Conservation (phyloP, 345 rosid genomes). For the Salix suchowensis region DNA sequence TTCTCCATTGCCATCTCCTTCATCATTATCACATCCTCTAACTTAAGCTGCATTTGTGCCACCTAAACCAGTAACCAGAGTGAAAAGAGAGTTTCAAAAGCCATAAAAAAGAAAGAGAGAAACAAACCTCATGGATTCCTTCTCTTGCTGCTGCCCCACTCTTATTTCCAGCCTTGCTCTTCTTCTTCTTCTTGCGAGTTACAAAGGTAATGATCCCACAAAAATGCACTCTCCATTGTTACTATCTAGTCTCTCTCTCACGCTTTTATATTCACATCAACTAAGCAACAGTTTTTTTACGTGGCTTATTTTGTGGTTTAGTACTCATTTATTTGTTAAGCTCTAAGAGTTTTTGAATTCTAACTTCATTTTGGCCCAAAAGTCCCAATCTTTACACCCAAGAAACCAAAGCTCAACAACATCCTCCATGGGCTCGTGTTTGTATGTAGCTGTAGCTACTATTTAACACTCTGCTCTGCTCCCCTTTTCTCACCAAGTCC, state of each 20-base stretch:
- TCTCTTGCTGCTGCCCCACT: constrained; percentile 1
- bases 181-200: constrained; percentile 11
- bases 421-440: background rate
- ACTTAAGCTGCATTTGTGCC: background rate
- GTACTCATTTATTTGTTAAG: background rate
- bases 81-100: background rate
- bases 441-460: background rate
- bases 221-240: background rate
- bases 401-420: background rate
- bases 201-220: constrained; percentile 6
- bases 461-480: background rate
- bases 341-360: too few species aligned
- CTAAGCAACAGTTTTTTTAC: background rate
- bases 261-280: background rate
- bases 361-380: background rate
- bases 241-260: background rate
- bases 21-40: background rate
- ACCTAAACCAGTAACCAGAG: background rate
- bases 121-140: background rate
- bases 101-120: background rate
- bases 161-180: constrained; percentile 1
- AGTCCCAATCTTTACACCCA: background rate
- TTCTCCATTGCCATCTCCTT: background rate
- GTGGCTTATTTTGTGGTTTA: background rate
- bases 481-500: background rate